Evolutionary conservation across 164 flowering plant species (phyloP), one percentile per base, ranked within the genome.

Genomic region (Liriodendron chinense): DNA sequence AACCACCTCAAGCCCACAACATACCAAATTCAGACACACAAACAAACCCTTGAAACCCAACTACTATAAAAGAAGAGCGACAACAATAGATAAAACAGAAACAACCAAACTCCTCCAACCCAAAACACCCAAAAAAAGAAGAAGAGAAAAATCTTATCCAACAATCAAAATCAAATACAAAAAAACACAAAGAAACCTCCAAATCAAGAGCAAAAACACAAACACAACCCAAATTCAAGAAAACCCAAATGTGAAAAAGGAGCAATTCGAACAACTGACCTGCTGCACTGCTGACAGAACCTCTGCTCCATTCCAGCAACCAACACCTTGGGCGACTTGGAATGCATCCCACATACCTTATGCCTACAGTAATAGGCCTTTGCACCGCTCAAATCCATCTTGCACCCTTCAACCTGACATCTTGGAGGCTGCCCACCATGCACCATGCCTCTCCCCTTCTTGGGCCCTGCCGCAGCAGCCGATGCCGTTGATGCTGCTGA

Each of bases 361-460:
- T 92, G 97, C 88, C 93, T 89, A 3, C 93, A 87, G 80, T 92
- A 90, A 81, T 92, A 92, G 78, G 93, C 82, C 75, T 92, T 92
- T 8, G 88, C 91, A 78, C 86, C 90, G 74, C 85, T 90, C 76
- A 92, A 91, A 89, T 92, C 97, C 80, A 85, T 82, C 25, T 78
- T 74, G 70, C 97, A 92, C 0, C 94, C 97, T 65, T 92, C 90
- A 25, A 89, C 97, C 75, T 89, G 94, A 68, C 97, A 92, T 81
- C 92, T 84, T 1, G 97, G 89, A 7, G 94, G 91, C 82, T 85
- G 86, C 22, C 81, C 84, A 23, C 81, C 78, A 59, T 76, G 85
- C 28, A 65, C 77, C 68, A 47, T 70, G 65, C 83, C 86, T 76
- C 86, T 77, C 21, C 75, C 79, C 83, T 81, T 90, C 85, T 80